Percentiles rank a stretch among this genome's conserved stretches.
These are phyloP conservation scores for Phytophthora sp. DNA, from an alignment of 352 stramenopile genomes.

Conservation along the genomic window DNA sequence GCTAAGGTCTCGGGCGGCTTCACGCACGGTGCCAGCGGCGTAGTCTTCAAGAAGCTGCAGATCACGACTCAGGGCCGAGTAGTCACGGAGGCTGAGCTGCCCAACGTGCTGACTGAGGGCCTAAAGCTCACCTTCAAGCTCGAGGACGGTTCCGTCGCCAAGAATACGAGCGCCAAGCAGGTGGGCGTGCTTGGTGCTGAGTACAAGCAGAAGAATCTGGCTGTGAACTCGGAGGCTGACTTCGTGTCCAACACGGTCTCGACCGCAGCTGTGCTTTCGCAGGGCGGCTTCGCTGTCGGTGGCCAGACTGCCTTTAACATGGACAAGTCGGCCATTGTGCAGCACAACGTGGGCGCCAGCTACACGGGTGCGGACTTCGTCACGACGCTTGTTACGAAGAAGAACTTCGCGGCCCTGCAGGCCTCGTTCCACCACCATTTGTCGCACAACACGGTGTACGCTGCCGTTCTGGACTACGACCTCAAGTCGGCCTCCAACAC, in stretches of 20 bases:
- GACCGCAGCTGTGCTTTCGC: slow-evolving; percentile 53
- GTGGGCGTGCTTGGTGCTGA: slow-evolving; percentile 77
- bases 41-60: slow-evolving; percentile 89
- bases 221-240: slow-evolving; percentile 77
- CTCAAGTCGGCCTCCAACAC: slow-evolving; percentile 84
- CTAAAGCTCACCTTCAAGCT: slow-evolving; percentile 87
- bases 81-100: slow-evolving; percentile 77
- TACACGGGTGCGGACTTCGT: slow-evolving; percentile 74
- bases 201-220: slow-evolving; percentile 80
- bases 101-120: slow-evolving; percentile 76
- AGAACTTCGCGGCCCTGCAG: slow-evolving; percentile 82
- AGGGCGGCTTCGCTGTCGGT: slow-evolving; percentile 73
- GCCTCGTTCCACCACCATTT: slow-evolving; percentile 86
- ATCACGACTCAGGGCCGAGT: slow-evolving; percentile 82
- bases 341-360: slow-evolving; percentile 81
- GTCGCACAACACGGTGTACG: slow-evolving; percentile 78
- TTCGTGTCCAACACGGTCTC: slow-evolving; percentile 78
- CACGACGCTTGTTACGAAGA: slow-evolving; percentile 78
- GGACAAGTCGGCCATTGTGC: slow-evolving; percentile 77
- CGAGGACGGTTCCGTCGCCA: slow-evolving; percentile 80
- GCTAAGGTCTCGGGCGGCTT: slow-evolving; percentile 83
- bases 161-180: slow-evolving; percentile 74
- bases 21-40: slow-evolving; percentile 65
- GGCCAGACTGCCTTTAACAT: slow-evolving; percentile 82
- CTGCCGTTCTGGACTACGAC: slow-evolving; percentile 84